phyloP scores from a whole-genome alignment of 768 basidiomycete species.

The Basidioascus undulatus region DNA sequence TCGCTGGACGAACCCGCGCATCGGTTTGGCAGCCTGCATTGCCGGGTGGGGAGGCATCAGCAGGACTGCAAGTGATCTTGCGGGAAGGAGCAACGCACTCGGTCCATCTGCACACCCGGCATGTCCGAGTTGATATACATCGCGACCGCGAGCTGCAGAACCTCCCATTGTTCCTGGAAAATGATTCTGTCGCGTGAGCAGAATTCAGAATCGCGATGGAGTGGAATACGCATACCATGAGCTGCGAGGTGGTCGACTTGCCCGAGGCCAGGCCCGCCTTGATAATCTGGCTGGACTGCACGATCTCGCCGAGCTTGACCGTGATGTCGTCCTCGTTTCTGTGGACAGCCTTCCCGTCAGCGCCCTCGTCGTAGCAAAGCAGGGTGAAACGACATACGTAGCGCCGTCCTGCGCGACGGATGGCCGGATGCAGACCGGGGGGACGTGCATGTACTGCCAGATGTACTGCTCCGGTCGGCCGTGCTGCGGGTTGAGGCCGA shows the following conservation, averaged over 20 bases:
- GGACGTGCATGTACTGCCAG: slow-evolving; percentile 97
- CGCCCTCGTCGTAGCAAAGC: not conserved
- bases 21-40: slow-evolving; percentile 54
- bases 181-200: no score
- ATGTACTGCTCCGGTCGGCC: slow-evolving; percentile 92
- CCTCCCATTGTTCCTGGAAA: slow-evolving; percentile 97
- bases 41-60: not conserved
- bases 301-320: slow-evolving; percentile 89
- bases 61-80: not conserved
- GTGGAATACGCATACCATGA: slow-evolving; percentile 46
- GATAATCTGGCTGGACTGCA: slow-evolving; percentile 77
- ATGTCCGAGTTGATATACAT: slow-evolving; percentile 97
- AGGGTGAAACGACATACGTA: slow-evolving; percentile 16
- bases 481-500: slow-evolving; percentile 65
- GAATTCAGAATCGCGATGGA: slow-evolving; percentile 1
- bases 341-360: not conserved
- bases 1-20: slow-evolving; percentile 90
- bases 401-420: slow-evolving; percentile 95
- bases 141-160: slow-evolving; percentile 76
- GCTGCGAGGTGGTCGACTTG: slow-evolving; percentile 57
- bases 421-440: slow-evolving; percentile 89
- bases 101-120: slow-evolving; percentile 42
- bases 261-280: slow-evolving; percentile 74
- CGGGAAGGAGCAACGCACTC: slow-evolving; percentile 1
- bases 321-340: slow-evolving; percentile 97